phyloP scores from a whole-genome alignment of 345 rosid species.

The Syzygium aqueum region DNA sequence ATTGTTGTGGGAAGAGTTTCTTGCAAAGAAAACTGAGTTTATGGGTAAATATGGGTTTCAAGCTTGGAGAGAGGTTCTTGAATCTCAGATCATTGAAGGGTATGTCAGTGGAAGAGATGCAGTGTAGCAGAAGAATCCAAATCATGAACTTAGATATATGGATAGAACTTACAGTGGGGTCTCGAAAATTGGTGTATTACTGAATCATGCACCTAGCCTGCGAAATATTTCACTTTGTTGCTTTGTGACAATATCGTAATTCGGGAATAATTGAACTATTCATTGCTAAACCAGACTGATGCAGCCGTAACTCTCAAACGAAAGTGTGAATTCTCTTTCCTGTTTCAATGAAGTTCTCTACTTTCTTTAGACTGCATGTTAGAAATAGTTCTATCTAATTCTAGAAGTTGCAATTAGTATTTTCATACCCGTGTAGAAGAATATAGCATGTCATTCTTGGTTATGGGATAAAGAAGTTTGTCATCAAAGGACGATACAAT shows the following conservation, averaged over 20 bases:
- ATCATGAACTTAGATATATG: neutral
- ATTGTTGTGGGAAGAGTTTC: neutral
- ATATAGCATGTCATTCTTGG: neutral
- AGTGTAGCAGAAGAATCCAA: neutral
- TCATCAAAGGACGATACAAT: neutral
- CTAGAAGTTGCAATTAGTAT: neutral
- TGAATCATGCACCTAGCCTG: neutral
- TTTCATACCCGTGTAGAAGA: neutral
- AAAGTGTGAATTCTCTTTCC: neutral
- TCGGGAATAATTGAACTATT: neutral
- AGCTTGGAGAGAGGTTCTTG: neutral
- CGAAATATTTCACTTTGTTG: neutral
- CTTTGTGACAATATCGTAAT: neutral
- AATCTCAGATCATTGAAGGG: neutral
- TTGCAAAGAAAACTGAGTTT: neutral
- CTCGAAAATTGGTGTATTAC: neutral
- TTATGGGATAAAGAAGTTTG: neutral
- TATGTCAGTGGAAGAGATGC: neutral
- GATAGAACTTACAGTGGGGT: neutral
- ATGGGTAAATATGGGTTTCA: neutral
- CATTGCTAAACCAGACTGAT: neutral
- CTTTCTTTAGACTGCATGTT: neutral
- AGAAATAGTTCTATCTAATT: neutral
- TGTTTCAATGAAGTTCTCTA: neutral
- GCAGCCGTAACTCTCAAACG: neutral